Evolutionary conservation across 2,329 filamentous ascomycete genomes (phyloP), one percentile per base, ranked within the genome.

Genomic region (Malbranchea zuffiana): DNA sequence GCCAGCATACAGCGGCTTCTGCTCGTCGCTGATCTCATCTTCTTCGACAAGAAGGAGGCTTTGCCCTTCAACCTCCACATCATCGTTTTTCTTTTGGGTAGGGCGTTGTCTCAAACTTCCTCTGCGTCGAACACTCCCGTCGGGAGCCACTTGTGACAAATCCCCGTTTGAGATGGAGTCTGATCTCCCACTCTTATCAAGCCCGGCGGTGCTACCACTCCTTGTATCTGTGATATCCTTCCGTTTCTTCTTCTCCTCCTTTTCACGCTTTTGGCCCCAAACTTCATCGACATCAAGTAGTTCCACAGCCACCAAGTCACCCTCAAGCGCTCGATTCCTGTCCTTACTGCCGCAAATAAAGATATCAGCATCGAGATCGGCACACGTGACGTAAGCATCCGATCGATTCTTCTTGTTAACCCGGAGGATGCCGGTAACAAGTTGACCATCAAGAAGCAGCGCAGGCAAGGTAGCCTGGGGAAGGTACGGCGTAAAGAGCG

Each of bases 391-490:
- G 53, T 98, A 98, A 18, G 90, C 90, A 62, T 98, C 90, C 52
- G 88, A 96, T 46, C 90, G 81, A 65, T 98, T 98, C 72, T 98
- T 98, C 71, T 96, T 98, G 75, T 98, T 98, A 47, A 98, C 90
- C 43, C 90, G 83, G 35, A 98, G 80, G 50, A 95, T 86, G 66
- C 90, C 90, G 44, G 88, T 88, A 37, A 98, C 90, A 40, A 98
- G 79, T 61, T 94, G 86, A 12, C 90, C 90, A 53, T 95, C 85
- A 43, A 77, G 80, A 40, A 96, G 75, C 25, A 98, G 74, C 34
- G 87, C 88, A 41, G 90, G 90, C 13, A 98, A 71, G 41, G 82
- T 92, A 5, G 88, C 88, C 60, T 98, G 90, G 11, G 90, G 88
- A 34, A 98, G 74, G 54, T 98, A 98, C 45, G 90, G 90, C 50